A percentile compares a stretch with the other conserved stretches of the same genome.
Conservation (phyloP, 371 early-diverging fungal species). For the Choanephora cucurbitarum region DNA sequence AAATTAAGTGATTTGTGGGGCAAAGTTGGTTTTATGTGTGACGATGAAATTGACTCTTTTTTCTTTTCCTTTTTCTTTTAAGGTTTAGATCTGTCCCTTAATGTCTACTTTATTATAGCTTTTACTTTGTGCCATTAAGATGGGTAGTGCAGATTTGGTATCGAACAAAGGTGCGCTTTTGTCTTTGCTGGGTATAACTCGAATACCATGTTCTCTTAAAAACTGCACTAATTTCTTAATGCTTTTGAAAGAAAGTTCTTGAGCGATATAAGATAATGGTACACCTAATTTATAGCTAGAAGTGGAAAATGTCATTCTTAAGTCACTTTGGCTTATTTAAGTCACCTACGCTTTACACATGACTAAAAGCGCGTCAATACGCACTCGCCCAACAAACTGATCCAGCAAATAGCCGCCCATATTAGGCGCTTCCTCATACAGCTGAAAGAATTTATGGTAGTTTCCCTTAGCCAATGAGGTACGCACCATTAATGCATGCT, state of each 20-base stretch:
- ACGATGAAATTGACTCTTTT: conserved; percentile 13
- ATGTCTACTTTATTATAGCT: conserved; percentile 69
- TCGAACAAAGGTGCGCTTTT: conserved; percentile 34
- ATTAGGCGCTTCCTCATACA: conserved; percentile 80
- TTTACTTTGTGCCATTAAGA: conserved; percentile 48
- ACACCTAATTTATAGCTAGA: conserved; percentile 61
- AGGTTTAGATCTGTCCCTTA: conserved; percentile 58
- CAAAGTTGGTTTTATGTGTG: conserved; percentile 8
- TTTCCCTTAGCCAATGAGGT: conserved; percentile 76
- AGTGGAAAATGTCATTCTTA: background rate
- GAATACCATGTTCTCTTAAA: conserved; percentile 37
- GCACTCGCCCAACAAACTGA: conserved; percentile 85
- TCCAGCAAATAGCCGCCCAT: conserved; percentile 89
- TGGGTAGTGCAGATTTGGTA: conserved; percentile 57
- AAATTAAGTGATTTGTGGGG: background rate
- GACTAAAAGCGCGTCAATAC: conserved; percentile 69
- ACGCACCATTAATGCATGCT: conserved; percentile 85
- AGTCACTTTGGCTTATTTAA: background rate
- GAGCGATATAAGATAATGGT: conserved; percentile 37
- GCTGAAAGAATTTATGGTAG: conserved; percentile 79
- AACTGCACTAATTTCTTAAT: conserved; percentile 38
- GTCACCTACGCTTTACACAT: conserved; percentile 73
- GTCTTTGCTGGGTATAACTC: conserved; percentile 6
- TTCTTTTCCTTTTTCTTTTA: too few relatives aligned
- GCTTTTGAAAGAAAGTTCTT: conserved; percentile 49